Evolutionary conservation across 1,284 basidiomycete genomes (phyloP).

Genomic region (Lignosus rhinocerotis): DNA sequence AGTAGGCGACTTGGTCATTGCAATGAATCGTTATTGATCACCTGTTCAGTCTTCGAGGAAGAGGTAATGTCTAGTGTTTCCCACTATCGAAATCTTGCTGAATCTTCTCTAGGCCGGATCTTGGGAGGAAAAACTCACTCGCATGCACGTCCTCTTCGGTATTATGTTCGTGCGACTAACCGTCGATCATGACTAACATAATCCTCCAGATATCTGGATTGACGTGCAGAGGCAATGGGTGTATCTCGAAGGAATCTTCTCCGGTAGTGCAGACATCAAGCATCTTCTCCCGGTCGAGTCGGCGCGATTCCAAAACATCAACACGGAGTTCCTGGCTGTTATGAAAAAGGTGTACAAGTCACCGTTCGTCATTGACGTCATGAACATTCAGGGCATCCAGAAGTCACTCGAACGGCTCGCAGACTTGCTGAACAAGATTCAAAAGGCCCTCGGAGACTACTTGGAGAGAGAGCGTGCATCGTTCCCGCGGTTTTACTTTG

Average conservation of each 20-base stretch:
- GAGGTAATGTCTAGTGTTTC: conserved; percentile 49
- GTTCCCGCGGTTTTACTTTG: conserved; percentile 99
- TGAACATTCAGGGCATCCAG: conserved; percentile 95
- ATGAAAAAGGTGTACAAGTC: conserved; percentile 99
- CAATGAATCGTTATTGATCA: not conserved
- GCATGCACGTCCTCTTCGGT: conserved; percentile 95
- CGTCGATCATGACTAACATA: not conserved
- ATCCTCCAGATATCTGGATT: conserved; percentile 87
- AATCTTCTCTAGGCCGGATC: conserved; percentile 61
- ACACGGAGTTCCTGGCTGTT: conserved; percentile 95
- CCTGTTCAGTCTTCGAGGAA: conserved; percentile 81
- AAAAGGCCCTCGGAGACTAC: conserved; percentile 99
- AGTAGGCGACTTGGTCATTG: conserved; percentile 13
- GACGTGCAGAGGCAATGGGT: conserved; percentile 99
- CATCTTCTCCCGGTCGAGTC: conserved; percentile 97
- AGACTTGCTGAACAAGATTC: conserved; percentile 96
- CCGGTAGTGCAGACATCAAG: conserved; percentile 98
- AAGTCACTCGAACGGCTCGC: conserved; percentile 97
- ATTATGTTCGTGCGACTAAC: conserved; percentile 23
- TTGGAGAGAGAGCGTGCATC: conserved; percentile 95
- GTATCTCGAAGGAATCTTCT: conserved; percentile 98
- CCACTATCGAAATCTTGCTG: conserved; percentile 8
- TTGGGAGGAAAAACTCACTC: conserved; percentile 95
- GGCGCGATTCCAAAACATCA: conserved; percentile 97
- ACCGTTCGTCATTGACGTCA: conserved; percentile 94